Evolutionary conservation across 1,284 basidiomycete genomes (phyloP).

Genomic region (Ceratobasidium sp.): DNA sequence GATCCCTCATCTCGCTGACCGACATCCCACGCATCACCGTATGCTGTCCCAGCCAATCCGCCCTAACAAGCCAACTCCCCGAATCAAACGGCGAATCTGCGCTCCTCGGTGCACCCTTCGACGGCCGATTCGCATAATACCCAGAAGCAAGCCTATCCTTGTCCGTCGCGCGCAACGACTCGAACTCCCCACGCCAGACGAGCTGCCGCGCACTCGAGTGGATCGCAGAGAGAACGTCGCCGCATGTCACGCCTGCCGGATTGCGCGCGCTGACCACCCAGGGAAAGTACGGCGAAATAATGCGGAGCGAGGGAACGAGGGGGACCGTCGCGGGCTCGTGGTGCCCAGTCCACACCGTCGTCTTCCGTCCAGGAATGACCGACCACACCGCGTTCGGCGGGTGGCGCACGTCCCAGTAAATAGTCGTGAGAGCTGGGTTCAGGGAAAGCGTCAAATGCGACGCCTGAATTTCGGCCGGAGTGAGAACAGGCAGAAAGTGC

Average conservation of each 20-base stretch:
- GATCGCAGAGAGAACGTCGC: constrained; percentile 44
- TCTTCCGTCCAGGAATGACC: constrained; percentile 26
- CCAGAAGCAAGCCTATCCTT: constrained; percentile 31
- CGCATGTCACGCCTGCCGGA: constrained; percentile 43
- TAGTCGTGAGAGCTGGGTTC: constrained; percentile 26
- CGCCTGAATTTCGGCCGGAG: constrained; percentile 35
- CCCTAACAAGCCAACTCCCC: constrained; percentile 26
- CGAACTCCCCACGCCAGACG: constrained; percentile 37
- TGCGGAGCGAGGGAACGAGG: constrained; percentile 27
- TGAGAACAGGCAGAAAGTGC: constrained; percentile 32
- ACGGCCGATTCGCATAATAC: constrained; percentile 27
- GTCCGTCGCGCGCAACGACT: constrained; percentile 13
- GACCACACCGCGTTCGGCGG: constrained; percentile 35
- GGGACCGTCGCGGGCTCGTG: constrained; percentile 42
- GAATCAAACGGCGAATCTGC: constrained; percentile 36
- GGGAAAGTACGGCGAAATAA: constrained; percentile 41
- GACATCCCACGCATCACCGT: constrained; percentile 36
- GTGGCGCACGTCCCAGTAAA: constrained; percentile 36
- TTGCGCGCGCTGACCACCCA: constrained; percentile 45
- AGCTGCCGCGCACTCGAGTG: constrained; percentile 35
- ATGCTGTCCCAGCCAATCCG: constrained; percentile 33
- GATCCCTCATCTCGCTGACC: constrained; percentile 7
- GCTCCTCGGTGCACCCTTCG: constrained; percentile 2
- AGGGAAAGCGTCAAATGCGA: constrained; percentile 22
- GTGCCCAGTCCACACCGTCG: constrained; percentile 21